These are phyloP conservation scores for Larix sibirica DNA, from an alignment of 83 land plant species.

Conservation along the genomic window DNA sequence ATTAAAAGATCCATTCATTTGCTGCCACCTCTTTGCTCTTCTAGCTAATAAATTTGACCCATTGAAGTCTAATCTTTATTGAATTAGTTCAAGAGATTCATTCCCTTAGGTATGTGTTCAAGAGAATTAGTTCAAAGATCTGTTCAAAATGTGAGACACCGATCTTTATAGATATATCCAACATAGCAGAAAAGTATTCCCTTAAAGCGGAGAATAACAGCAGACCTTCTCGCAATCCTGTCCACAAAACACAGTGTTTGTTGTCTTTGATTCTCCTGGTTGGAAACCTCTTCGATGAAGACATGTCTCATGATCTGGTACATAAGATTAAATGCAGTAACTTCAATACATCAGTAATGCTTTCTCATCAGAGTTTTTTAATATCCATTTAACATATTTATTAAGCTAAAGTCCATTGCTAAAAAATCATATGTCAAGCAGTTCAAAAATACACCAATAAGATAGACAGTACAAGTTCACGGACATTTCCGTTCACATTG, in stretches of 20 bases:
- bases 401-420: background rate
- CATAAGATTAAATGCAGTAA: background rate
- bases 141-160: background rate
- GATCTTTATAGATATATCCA: background rate
- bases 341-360: background rate
- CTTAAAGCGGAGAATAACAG: background rate
- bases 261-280: constrained; percentile 24
- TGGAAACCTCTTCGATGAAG: constrained; percentile 31
- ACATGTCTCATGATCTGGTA: constrained; percentile 76
- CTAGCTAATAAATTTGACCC: background rate
- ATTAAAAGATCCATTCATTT: background rate
- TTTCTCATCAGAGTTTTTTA: background rate
- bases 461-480: background rate
- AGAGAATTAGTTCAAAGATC: background rate
- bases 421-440: background rate
- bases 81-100: background rate
- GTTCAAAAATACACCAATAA: background rate
- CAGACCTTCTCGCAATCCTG: constrained; percentile 62
- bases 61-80: background rate
- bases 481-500: constrained; percentile 82
- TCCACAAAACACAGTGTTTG: constrained; percentile 70
- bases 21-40: background rate
- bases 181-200: background rate
- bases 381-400: background rate
- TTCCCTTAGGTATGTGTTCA: background rate